These are phyloP conservation scores for Lobosporangium transversale DNA, from an alignment of 192 early-diverging fungal species.

Conservation along the genomic window DNA sequence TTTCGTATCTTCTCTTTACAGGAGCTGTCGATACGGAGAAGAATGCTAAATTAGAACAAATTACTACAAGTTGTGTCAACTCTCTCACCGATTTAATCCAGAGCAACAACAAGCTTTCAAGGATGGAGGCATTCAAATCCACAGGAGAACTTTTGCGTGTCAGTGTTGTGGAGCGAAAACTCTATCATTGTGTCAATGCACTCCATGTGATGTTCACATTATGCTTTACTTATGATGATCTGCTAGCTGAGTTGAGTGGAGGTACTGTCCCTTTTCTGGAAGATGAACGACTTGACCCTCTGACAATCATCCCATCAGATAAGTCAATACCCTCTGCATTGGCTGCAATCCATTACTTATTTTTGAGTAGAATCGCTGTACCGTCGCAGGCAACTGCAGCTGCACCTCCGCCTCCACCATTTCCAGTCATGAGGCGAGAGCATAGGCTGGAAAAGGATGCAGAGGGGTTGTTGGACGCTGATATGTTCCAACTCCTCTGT, in stretches of 20 bases:
- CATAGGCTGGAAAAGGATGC: constrained; percentile 9
- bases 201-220: constrained; percentile 18
- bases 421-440: not conserved
- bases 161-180: constrained; percentile 25
- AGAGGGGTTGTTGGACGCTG: constrained; percentile 7
- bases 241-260: constrained; percentile 3
- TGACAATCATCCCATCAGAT: constrained; percentile 2
- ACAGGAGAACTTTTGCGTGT: constrained; percentile 3
- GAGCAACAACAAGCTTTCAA: not conserved
- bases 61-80: constrained; percentile 10
- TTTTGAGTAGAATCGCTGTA: constrained; percentile 10
- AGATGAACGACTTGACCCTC: constrained; percentile 12
- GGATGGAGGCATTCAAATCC: not conserved
- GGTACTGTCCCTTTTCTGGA: constrained; percentile 27
- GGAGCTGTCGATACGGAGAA: too few relatives aligned
- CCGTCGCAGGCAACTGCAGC: not conserved
- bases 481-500: constrained; percentile 16
- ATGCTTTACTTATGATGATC: constrained; percentile 11
- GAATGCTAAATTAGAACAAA: constrained; percentile 1
- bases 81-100: constrained; percentile 2
- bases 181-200: constrained; percentile 19
- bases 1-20: too few relatives aligned
- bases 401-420: not conserved
- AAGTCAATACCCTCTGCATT: constrained; percentile 4
- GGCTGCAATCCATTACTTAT: constrained; percentile 22